These are phyloP conservation scores for Tagetes patula DNA, from an alignment of 129 eudicot genomes.

Conservation along the genomic window DNA sequence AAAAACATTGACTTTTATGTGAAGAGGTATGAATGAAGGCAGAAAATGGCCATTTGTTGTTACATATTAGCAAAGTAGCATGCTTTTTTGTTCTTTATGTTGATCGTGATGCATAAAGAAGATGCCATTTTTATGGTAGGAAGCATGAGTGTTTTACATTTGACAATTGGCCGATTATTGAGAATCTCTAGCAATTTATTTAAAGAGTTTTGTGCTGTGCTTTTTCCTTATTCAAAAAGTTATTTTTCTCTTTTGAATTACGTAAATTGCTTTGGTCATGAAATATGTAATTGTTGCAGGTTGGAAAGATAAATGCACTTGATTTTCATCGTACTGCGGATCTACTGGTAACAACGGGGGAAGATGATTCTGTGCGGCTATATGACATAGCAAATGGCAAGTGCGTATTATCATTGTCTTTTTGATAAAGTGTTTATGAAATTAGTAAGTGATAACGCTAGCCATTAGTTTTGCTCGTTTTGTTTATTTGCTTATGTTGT, in stretches of 20 bases:
- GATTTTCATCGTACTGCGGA: conserved; percentile 92
- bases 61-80: conserved; percentile 4
- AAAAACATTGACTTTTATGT: background rate
- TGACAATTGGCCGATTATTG: conserved; percentile 12
- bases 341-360: conserved; percentile 79
- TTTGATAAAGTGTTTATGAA: conserved; percentile 17
- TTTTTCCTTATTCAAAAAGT: conserved; percentile 4
- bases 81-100: conserved; percentile 3
- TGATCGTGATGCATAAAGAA: background rate
- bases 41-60: conserved; percentile 15
- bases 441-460: background rate
- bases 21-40: conserved; percentile 16
- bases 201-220: conserved; percentile 2
- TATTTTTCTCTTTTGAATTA: conserved; percentile 2
- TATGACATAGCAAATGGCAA: conserved; percentile 80
- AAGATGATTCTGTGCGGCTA: conserved; percentile 85
- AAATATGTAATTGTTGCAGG: conserved; percentile 45
- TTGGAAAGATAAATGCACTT: conserved; percentile 72
- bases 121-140: conserved; percentile 1
- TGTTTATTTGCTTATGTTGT: background rate
- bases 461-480: conserved; percentile 1
- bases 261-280: conserved; percentile 21
- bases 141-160: conserved; percentile 8
- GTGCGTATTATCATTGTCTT: conserved; percentile 47
- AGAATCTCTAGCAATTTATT: conserved; percentile 1